Conservation (phyloP, 345 rosid genomes). For the Salix viminalis region DNA sequence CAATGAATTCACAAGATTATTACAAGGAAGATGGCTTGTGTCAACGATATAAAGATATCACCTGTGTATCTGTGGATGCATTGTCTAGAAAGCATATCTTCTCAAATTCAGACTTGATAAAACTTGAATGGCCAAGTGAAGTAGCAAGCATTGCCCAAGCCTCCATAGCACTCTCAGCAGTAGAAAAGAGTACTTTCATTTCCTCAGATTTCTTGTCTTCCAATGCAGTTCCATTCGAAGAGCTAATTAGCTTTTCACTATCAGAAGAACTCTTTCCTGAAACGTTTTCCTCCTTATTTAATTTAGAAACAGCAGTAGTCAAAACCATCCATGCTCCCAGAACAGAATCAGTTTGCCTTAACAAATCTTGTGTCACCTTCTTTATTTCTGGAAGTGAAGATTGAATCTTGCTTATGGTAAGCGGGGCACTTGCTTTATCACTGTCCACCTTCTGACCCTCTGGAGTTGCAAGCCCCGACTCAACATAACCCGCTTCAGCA, state of each 20-base stretch:
- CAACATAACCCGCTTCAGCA: slow-evolving; percentile 72
- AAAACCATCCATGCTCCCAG: slow-evolving; percentile 88
- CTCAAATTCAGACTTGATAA: slow-evolving; percentile 93
- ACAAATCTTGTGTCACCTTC: slow-evolving; percentile 71
- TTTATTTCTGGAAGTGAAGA: slow-evolving; percentile 76
- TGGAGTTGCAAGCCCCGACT: slow-evolving; percentile 84
- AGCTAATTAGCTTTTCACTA: slow-evolving; percentile 38
- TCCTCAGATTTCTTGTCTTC: slow-evolving; percentile 76
- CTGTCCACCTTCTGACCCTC: slow-evolving; percentile 36
- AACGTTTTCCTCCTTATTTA: slow-evolving; percentile 43
- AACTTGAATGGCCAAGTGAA: slow-evolving; percentile 90
- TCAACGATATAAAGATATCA: slow-evolving; percentile 22
- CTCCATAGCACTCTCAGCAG: slow-evolving; percentile 96
- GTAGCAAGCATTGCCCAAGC: slow-evolving; percentile 99
- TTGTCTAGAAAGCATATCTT: slow-evolving; percentile 88
- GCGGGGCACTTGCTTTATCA: slow-evolving; percentile 35
- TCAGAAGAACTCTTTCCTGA: slow-evolving; percentile 30
- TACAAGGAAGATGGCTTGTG: background rate
- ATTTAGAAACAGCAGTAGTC: slow-evolving; percentile 65
- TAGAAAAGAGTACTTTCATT: slow-evolving; percentile 76
- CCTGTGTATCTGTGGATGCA: slow-evolving; percentile 82
- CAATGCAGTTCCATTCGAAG: slow-evolving; percentile 30
- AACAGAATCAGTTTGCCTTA: slow-evolving; percentile 78
- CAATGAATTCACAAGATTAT: slow-evolving; percentile 5
- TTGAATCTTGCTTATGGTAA: slow-evolving; percentile 30